A percentile compares a stretch with the other conserved stretches of the same genome.
phyloP scores from a whole-genome alignment of 352 stramenopile species.

The Phytopythium helicoides region DNA sequence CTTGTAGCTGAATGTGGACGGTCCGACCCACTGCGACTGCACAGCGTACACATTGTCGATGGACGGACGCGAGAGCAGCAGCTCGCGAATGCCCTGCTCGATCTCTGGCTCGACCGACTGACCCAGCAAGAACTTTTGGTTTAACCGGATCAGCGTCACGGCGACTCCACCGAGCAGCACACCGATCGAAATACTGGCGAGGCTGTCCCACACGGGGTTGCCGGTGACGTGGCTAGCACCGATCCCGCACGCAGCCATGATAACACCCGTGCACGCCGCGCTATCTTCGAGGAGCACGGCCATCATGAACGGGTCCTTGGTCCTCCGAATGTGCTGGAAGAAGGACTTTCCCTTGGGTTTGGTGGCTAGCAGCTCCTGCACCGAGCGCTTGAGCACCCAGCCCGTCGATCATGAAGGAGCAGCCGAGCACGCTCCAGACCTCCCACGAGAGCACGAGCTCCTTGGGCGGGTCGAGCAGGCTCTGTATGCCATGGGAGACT shows the following conservation, averaged over 20 bases:
- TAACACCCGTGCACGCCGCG: conserved; percentile 94
- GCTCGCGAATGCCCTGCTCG: conserved; percentile 75
- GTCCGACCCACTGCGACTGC: conserved; percentile 97
- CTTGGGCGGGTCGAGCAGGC: conserved; percentile 64
- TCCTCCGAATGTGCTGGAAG: conserved; percentile 61
- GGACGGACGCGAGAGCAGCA: conserved; percentile 79
- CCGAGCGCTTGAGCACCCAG: conserved; percentile 92
- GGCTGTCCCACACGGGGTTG: conserved; percentile 94
- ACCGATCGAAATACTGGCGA: conserved; percentile 95
- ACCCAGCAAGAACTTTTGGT: conserved; percentile 96
- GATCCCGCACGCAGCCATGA: conserved; percentile 95
- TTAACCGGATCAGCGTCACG: conserved; percentile 92
- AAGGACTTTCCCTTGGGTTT: conserved; percentile 76
- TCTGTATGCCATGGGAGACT: conserved; percentile 91
- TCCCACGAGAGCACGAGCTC: conserved; percentile 83
- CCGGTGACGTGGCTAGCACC: conserved; percentile 89
- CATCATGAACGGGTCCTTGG: conserved; percentile 96
- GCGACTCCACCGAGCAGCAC: conserved; percentile 92
- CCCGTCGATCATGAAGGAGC: conserved; percentile 96
- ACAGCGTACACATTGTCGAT: conserved; percentile 96
- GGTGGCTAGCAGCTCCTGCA: conserved; percentile 79
- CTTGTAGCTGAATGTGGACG: conserved; percentile 98
- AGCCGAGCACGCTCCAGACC: conserved; percentile 94
- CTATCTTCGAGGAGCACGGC: conserved; percentile 97
- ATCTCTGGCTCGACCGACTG: conserved; percentile 94